Evolutionary conservation across 768 basidiomycete genomes (phyloP).

Genomic region (Psilocybe subaeruginosa): DNA sequence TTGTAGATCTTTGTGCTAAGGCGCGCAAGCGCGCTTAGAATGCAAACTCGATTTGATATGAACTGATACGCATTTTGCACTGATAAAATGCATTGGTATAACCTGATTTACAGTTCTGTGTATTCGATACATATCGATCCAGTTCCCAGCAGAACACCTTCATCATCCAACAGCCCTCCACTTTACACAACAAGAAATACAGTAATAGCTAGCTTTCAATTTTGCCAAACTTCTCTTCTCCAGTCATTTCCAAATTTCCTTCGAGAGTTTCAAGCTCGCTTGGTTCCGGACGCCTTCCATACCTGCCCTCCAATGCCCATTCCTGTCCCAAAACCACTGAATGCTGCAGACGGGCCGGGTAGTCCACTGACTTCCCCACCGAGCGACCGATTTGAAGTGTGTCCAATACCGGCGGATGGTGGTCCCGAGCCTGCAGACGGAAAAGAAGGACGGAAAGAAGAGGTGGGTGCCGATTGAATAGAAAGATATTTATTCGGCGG

Average conservation of each 20-base stretch:
- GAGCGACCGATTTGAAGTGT: slow-evolving; percentile 3
- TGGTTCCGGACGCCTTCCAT: slow-evolving; percentile 19
- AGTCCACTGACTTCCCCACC: not conserved
- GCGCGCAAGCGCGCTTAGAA: no score
- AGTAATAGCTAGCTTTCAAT: not conserved
- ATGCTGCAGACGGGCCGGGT: slow-evolving; percentile 15
- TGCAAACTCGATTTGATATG: no score
- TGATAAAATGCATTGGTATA: not conserved
- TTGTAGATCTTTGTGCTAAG: no score
- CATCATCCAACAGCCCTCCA: not conserved
- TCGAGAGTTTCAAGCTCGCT: slow-evolving; percentile 9
- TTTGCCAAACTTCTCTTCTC: no score
- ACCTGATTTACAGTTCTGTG: not conserved
- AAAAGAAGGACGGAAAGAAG: slow-evolving; percentile 72
- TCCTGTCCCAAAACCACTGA: slow-evolving; percentile 28
- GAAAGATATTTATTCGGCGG: slow-evolving; percentile 80
- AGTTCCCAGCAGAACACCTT: not conserved
- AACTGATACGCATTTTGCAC: not conserved
- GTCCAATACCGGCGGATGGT: slow-evolving; percentile 2
- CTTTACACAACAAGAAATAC: not conserved
- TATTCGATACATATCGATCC: not conserved
- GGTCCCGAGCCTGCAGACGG: slow-evolving; percentile 29
- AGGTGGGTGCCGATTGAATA: slow-evolving; percentile 70
- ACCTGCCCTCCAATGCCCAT: slow-evolving; percentile 25
- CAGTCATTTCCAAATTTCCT: not conserved